A percentile compares a stretch with the other conserved stretches of the same genome.
Evolutionary conservation across 805 yeast species (phyloP).

Genomic region (Candida maesae): DNA sequence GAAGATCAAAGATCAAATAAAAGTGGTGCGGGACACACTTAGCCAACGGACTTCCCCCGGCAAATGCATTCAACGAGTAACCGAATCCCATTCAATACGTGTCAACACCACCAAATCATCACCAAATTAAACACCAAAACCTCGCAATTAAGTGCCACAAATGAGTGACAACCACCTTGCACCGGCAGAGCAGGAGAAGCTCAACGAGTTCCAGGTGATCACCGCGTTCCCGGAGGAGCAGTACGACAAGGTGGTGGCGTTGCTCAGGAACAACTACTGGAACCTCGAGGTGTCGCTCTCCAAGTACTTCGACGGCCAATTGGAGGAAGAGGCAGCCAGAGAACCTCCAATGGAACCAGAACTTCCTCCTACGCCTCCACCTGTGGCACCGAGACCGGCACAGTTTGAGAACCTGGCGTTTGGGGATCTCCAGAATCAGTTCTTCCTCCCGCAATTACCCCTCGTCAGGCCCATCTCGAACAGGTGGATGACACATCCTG

Average conservation of each 20-base stretch:
- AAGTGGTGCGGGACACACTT: too few relatives aligned
- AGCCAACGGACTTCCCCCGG: too few relatives aligned
- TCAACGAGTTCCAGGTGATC: constrained; percentile 48
- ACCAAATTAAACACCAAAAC: too few relatives aligned
- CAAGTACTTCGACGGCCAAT: constrained; percentile 55
- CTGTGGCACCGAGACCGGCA: neutral
- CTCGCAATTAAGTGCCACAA: too few relatives aligned
- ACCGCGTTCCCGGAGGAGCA: constrained; percentile 47
- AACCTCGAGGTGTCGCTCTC: constrained; percentile 59
- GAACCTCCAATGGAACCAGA: constrained; percentile 1
- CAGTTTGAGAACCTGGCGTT: constrained; percentile 4
- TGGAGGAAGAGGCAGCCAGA: constrained; percentile 29
- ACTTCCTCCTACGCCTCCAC: neutral
- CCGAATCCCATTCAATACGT: too few relatives aligned
- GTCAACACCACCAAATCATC: too few relatives aligned
- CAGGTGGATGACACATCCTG: constrained; percentile 18
- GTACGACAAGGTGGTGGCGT: constrained; percentile 40
- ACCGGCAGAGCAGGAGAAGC: constrained; percentile 39
- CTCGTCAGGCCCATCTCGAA: constrained; percentile 32
- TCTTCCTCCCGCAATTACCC: constrained; percentile 28
- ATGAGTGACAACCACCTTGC: constrained; percentile 9
- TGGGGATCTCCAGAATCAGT: constrained; percentile 2
- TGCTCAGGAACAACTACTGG: constrained; percentile 53
- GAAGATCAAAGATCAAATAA: too few relatives aligned
- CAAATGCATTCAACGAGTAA: too few relatives aligned